A percentile compares a stretch with the other conserved stretches of the same genome.
Conservation (phyloP, 805 yeast species). For the Cyberlindnera suaveolens region DNA sequence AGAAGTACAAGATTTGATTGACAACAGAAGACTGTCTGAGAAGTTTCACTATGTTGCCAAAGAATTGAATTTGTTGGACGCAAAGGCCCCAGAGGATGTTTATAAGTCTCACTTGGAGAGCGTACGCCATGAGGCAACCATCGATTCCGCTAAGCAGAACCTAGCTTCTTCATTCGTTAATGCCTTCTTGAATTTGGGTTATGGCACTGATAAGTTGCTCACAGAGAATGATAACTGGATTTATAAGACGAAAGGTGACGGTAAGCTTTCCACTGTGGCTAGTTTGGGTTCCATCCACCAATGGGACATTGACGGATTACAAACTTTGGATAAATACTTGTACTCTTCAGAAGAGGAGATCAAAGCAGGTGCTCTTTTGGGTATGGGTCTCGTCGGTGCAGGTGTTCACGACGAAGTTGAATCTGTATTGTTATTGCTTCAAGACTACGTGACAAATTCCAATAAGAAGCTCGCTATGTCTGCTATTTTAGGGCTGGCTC, state of each 20-base stretch:
- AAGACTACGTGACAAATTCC: constrained; percentile 69
- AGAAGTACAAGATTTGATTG: constrained; percentile 76
- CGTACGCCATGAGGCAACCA: constrained; percentile 45
- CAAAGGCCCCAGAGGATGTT: constrained; percentile 92
- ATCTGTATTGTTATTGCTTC: constrained; percentile 80
- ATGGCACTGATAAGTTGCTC: constrained; percentile 75
- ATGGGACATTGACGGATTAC: constrained; percentile 93
- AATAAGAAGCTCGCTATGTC: constrained; percentile 64
- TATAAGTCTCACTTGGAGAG: constrained; percentile 87
- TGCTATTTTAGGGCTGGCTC: constrained; percentile 86
- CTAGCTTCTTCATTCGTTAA: constrained; percentile 93
- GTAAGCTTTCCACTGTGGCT: constrained; percentile 90
- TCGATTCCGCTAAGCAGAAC: constrained; percentile 93
- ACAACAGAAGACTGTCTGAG: constrained; percentile 72
- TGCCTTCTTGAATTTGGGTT: constrained; percentile 87
- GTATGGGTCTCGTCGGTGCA: constrained; percentile 87
- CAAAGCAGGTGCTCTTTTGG: constrained; percentile 94
- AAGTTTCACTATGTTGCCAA: constrained; percentile 74
- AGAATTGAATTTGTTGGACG: constrained; percentile 82
- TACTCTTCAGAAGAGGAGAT: constrained; percentile 82
- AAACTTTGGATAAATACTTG: constrained; percentile 79
- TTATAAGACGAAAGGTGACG: constrained; percentile 84
- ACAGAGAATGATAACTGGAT: constrained; percentile 83
- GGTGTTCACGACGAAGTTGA: constrained; percentile 96
- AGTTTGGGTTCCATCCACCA: constrained; percentile 83